Percentiles rank a stretch among this genome's conserved stretches.
Conservation (phyloP, 148 eudicot species). For the Fagopyrum tataricum region DNA sequence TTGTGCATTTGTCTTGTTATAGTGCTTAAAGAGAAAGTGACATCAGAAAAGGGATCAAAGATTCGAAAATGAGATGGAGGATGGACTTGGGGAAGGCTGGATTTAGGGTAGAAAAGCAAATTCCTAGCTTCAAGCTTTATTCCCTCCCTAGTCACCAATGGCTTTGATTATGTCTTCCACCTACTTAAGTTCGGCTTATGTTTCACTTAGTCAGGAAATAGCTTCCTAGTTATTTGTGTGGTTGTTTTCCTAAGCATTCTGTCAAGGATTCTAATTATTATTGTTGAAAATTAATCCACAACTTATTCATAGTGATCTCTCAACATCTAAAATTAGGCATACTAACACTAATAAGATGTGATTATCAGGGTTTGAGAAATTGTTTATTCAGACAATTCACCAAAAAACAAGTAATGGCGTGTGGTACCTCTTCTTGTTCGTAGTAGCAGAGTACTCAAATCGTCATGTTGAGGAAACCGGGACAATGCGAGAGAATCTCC, state of each 20-base stretch:
- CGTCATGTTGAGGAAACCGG: background rate
- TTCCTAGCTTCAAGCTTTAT: background rate
- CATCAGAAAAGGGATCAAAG: background rate
- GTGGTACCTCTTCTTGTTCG: no score
- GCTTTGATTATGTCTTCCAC: background rate
- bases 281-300: background rate
- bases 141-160: background rate
- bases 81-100: background rate
- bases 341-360: background rate
- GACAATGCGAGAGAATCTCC: no score
- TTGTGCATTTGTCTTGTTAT: background rate
- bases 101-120: conserved; percentile 5
- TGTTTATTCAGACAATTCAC: background rate
- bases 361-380: background rate
- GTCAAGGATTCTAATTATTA: conserved; percentile 3
- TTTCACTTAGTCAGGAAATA: background rate
- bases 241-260: background rate
- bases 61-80: background rate
- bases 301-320: background rate
- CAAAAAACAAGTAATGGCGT: no score
- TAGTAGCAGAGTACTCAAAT: background rate
- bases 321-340: background rate
- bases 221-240: background rate
- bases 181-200: background rate
- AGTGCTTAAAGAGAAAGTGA: background rate